A percentile compares a stretch with the other conserved stretches of the same genome.
Evolutionary conservation across 1,139 yeast species (phyloP).

Genomic region (Ogataea hybrid): DNA sequence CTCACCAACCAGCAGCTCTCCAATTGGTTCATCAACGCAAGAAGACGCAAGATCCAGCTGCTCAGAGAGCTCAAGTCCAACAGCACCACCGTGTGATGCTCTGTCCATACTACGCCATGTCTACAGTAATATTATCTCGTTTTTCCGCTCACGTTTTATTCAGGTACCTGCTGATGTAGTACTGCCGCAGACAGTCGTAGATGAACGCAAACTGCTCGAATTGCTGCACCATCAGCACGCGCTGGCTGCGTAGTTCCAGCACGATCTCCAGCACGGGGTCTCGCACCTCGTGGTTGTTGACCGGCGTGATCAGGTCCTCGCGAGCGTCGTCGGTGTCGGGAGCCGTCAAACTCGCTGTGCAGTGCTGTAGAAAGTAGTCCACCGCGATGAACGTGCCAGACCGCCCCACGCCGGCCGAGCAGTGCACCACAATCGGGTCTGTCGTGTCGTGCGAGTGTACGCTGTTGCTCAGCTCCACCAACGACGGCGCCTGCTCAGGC

Average conservation of each 20-base stretch:
- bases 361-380: slow-evolving; percentile 49
- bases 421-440: slow-evolving; percentile 57
- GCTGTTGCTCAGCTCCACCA: slow-evolving; percentile 35
- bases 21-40: slow-evolving; percentile 96
- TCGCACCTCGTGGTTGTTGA: slow-evolving; percentile 18
- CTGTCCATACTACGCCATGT: not conserved
- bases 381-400: slow-evolving; percentile 76
- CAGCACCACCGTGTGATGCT: slow-evolving; percentile 18
- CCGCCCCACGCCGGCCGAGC: slow-evolving; percentile 86
- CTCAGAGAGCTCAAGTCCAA: slow-evolving; percentile 26
- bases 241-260: slow-evolving; percentile 24
- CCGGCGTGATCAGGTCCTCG: slow-evolving; percentile 18
- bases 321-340: slow-evolving; percentile 8
- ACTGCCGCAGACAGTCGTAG: slow-evolving; percentile 23
- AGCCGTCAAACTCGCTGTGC: slow-evolving; percentile 17
- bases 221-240: slow-evolving; percentile 34
- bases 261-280: slow-evolving; percentile 28
- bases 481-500: slow-evolving; percentile 42
- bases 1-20: slow-evolving; percentile 87
- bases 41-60: slow-evolving; percentile 70
- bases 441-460: slow-evolving; percentile 31
- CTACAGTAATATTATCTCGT: slow-evolving; percentile 1
- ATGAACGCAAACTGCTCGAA: slow-evolving; percentile 30
- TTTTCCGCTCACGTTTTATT: slow-evolving; percentile 3
- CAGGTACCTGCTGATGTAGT: slow-evolving; percentile 13